phyloP scores from a whole-genome alignment of 2,329 filamentous ascomycete species.

The Ustulina deusta region DNA sequence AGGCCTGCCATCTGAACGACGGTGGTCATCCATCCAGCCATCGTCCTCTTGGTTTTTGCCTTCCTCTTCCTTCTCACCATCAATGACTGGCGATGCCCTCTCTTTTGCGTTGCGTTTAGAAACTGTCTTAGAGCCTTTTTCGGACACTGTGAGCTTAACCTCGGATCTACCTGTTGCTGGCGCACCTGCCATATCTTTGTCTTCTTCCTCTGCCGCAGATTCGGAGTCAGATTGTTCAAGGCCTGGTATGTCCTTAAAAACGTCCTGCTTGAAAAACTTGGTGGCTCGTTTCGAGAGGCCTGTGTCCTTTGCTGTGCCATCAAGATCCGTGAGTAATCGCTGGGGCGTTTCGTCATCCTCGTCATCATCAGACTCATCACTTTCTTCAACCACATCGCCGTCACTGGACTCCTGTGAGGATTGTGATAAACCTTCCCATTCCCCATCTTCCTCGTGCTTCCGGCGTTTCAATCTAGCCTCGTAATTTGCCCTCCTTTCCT shows the following conservation, averaged over 20 bases:
- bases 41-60: slow-evolving; percentile 66
- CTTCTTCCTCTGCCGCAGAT: slow-evolving; percentile 49
- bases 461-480: slow-evolving; percentile 93
- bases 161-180: slow-evolving; percentile 36
- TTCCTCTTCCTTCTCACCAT: slow-evolving; percentile 63
- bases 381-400: slow-evolving; percentile 68
- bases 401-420: slow-evolving; percentile 68
- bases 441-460: slow-evolving; percentile 83
- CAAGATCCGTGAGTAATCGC: slow-evolving; percentile 71
- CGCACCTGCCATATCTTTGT: slow-evolving; percentile 47
- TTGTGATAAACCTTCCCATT: slow-evolving; percentile 91
- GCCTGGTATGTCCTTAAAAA: slow-evolving; percentile 86
- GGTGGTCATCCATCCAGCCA: slow-evolving; percentile 75
- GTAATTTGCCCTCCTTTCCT: slow-evolving; percentile 76
- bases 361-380: slow-evolving; percentile 69
- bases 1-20: slow-evolving; percentile 71
- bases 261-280: slow-evolving; percentile 93
- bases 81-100: slow-evolving; percentile 43
- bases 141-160: slow-evolving; percentile 37
- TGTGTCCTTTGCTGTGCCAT: slow-evolving; percentile 61
- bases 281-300: slow-evolving; percentile 85
- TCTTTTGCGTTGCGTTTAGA: slow-evolving; percentile 41
- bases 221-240: slow-evolving; percentile 64
- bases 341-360: slow-evolving; percentile 65
- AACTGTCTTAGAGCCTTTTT: slow-evolving; percentile 42